A percentile compares a stretch with the other conserved stretches of the same genome.
phyloP scores from a whole-genome alignment of 177 flowering plant species.

The Tripterygium wilfordii region DNA sequence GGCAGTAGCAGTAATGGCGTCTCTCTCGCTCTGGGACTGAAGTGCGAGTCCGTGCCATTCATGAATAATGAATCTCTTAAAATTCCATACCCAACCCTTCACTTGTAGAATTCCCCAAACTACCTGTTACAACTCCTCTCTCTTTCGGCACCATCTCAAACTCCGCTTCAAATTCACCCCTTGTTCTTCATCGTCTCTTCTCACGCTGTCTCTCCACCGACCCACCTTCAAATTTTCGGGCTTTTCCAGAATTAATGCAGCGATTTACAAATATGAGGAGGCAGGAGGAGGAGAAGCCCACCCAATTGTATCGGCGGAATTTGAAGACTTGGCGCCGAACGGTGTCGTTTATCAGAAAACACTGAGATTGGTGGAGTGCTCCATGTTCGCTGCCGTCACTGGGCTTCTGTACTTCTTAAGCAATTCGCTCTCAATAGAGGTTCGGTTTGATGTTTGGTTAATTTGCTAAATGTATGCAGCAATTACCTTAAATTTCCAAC shows the following conservation, averaged over 20 bases:
- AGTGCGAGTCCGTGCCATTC: neutral
- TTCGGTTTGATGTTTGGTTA: constrained; percentile 7
- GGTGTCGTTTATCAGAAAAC: constrained; percentile 58
- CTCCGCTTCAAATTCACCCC: constrained; percentile 5
- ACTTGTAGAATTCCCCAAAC: constrained; percentile 11
- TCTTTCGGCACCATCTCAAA: constrained; percentile 6
- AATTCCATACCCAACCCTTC: constrained; percentile 8
- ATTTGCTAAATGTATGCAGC: neutral
- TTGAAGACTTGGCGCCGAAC: constrained; percentile 39
- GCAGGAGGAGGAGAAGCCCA: neutral
- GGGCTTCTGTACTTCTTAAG: constrained; percentile 75
- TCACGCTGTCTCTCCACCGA: constrained; percentile 8
- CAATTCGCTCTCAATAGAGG: constrained; percentile 88
- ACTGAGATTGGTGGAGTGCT: constrained; percentile 83
- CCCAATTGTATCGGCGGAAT: constrained; percentile 5
- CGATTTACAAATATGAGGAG: constrained; percentile 10
- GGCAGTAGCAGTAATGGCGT: neutral
- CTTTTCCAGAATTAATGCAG: constrained; percentile 10
- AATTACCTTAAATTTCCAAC: no score
- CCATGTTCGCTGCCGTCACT: constrained; percentile 85
- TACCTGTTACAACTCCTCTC: constrained; percentile 6
- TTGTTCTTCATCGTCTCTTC: constrained; percentile 7
- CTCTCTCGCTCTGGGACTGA: constrained; percentile 2
- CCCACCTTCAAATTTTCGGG: constrained; percentile 7
- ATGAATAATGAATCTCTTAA: constrained; percentile 22